Base-by-base conservation (phyloP, 2,329 filamentous ascomycete genomes). In the Colletotrichum liaoningense region DNA sequence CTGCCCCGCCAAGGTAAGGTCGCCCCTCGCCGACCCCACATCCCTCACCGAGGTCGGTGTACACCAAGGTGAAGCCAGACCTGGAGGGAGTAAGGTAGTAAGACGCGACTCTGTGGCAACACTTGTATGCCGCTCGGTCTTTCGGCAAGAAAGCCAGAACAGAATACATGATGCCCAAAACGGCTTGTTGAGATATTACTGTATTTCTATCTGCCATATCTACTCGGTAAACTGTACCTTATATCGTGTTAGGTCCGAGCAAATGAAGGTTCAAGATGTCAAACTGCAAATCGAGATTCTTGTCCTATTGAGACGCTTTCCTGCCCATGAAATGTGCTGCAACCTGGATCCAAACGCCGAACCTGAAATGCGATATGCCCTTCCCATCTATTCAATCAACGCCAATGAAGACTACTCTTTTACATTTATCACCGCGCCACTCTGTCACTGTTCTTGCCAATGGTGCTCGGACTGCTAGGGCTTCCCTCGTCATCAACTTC, bases 401-500 rank as follows among this genome's bases (percentile, higher is more conserved):
- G 5, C 63, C 57, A 12, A 58, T 24, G 35, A 57, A 24, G 38
- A 35, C 59, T 38, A 42, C 42, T 28, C 14, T 65, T 38, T 16
- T 30, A 38, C 26, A 24, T 26, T 19, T 22, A 26, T 75, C 62
- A 75, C 64, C 72, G 33, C 12, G 78, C 82, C 58, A 79, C 74
- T n/a, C 79, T 77, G 22, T 84, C 81, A 63, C 83, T 86, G 71
- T 87, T 86, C 77, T 84, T 85, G 38, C 86, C 86, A 38, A 87
- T 76, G 1, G 86, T 88, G 72, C 85, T 86, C 22, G 69, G 72
- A 38, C 69, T 8, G 79, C 81, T 86, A n/a, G 69, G 72, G 54
- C 69, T 8, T 79, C 81, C 81, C 78, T 86, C 86, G n/a, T 90
- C 91, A 4, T 93, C 93, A 63, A 96, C 94, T 57, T 95, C 94